Evolutionary conservation across 768 basidiomycete genomes (phyloP).

Genomic region (Russula emetica): DNA sequence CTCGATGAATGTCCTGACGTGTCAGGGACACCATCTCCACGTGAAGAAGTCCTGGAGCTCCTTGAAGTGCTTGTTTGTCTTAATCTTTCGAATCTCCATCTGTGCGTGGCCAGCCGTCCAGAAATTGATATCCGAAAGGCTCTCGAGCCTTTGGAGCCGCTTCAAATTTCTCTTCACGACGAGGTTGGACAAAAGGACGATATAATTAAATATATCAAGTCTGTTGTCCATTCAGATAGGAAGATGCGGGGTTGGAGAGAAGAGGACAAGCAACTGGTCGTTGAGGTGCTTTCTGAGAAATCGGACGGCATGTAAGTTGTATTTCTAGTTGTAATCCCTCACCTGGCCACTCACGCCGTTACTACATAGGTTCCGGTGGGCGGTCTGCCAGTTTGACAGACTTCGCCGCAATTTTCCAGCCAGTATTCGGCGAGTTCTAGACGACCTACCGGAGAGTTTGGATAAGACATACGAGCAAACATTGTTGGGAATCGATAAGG

Average conservation of each 20-base stretch:
- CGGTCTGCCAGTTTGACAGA: constrained; percentile 9
- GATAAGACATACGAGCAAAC: constrained; percentile 12
- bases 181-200: constrained; percentile 8
- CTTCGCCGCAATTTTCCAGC: constrained; percentile 3
- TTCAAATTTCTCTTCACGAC: constrained; percentile 2
- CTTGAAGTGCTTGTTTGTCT: not conserved
- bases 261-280: not conserved
- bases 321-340: no score
- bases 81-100: not conserved
- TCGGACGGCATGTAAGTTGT: constrained; percentile 15
- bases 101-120: constrained; percentile 8
- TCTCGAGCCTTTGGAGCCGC: not conserved
- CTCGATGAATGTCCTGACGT: not conserved
- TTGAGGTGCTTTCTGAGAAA: constrained; percentile 2
- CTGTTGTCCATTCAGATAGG: constrained; percentile 2
- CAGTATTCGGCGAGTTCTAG: constrained; percentile 3
- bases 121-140: constrained; percentile 2
- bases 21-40: not conserved
- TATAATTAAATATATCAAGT: not conserved
- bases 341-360: not conserved
- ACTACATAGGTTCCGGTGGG: constrained; percentile 10
- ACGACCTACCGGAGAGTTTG: constrained; percentile 5
- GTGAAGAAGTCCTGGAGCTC: not conserved
- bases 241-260: constrained; percentile 15
- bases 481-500: constrained; percentile 5